Percentiles rank a stretch among this genome's conserved stretches.
These are phyloP conservation scores for Trichoderma citrinoviride DNA, from an alignment of 2,329 filamentous ascomycete species.

Conservation along the genomic window DNA sequence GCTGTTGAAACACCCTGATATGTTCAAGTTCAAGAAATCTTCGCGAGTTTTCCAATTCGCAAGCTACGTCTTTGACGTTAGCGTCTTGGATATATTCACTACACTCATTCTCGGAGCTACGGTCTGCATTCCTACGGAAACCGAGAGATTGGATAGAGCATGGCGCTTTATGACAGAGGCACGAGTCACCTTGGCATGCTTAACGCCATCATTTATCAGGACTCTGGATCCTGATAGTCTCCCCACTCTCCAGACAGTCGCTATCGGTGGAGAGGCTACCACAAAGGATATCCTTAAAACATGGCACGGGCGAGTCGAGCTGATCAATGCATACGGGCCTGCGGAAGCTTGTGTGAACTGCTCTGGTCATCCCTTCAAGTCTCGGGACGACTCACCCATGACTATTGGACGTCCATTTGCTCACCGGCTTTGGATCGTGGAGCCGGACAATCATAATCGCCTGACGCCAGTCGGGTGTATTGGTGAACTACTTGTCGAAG, in stretches of 20 bases:
- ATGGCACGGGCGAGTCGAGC: conserved; percentile 12
- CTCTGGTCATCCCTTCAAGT: background rate
- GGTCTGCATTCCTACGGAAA: conserved; percentile 25
- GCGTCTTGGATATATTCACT: background rate
- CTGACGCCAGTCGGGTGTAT: conserved; percentile 24
- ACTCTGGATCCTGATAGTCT: background rate
- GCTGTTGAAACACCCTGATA: background rate
- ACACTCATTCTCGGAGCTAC: conserved; percentile 19
- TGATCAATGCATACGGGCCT: conserved; percentile 22
- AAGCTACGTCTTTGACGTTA: conserved; percentile 7
- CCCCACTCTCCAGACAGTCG: background rate
- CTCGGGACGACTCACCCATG: background rate
- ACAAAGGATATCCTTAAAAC: conserved; percentile 1
- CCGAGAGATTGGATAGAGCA: conserved; percentile 20
- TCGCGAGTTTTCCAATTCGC: conserved; percentile 10
- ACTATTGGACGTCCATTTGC: conserved; percentile 19
- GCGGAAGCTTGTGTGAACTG: conserved; percentile 16
- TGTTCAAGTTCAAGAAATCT: background rate
- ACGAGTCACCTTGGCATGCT: conserved; percentile 4
- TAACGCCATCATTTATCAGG: conserved; percentile 24
- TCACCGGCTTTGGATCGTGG: conserved; percentile 23
- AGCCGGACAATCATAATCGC: conserved; percentile 19
- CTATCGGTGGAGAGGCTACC: background rate
- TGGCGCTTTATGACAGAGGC: conserved; percentile 2
- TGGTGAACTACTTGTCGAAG: conserved; percentile 27